Conservation (phyloP, 2,329 filamentous ascomycete genomes). For the Colletotrichum camelliae region DNA sequence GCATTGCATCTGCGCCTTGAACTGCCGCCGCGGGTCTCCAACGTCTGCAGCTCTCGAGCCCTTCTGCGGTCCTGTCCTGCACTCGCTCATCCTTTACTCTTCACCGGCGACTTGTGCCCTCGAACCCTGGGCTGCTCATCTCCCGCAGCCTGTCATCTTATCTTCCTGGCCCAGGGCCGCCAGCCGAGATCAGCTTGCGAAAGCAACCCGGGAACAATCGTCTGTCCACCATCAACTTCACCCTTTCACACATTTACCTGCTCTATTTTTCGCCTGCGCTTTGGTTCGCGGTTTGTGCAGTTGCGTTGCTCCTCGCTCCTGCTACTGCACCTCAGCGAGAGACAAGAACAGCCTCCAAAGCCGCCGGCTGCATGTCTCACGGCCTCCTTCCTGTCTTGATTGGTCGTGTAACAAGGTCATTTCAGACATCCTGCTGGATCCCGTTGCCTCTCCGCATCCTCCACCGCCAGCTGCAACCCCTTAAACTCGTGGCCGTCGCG, state of each 20-base stretch:
- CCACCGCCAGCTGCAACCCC: conserved; percentile 12
- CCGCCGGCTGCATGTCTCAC: conserved; percentile 14
- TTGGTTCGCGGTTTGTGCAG: background rate
- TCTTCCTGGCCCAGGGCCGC: conserved; percentile 5
- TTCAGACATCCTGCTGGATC: conserved; percentile 6
- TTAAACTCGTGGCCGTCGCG: conserved; percentile 13
- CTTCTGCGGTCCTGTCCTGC: conserved; percentile 8
- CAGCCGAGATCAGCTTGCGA: conserved; percentile 10
- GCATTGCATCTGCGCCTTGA: background rate
- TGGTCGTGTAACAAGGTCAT: conserved; percentile 2
- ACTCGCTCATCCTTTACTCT: background rate
- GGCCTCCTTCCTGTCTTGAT: background rate
- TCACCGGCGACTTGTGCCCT: background rate
- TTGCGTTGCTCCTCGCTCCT: background rate
- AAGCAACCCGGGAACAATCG: background rate
- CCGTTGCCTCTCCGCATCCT: background rate
- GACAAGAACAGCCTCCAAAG: conserved; percentile 5
- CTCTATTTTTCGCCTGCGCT: background rate
- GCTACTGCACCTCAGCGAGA: conserved; percentile 19
- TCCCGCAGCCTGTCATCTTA: conserved; percentile 18
- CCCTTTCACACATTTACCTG: background rate
- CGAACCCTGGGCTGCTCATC: conserved; percentile 14
- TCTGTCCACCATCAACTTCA: background rate
- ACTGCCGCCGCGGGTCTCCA: conserved; percentile 4
- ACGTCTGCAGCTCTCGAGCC: background rate